Percentiles rank a stretch among this genome's conserved stretches.
These are phyloP conservation scores for Fagus crenata DNA, from an alignment of 306 rosid genomes.

Conservation along the genomic window DNA sequence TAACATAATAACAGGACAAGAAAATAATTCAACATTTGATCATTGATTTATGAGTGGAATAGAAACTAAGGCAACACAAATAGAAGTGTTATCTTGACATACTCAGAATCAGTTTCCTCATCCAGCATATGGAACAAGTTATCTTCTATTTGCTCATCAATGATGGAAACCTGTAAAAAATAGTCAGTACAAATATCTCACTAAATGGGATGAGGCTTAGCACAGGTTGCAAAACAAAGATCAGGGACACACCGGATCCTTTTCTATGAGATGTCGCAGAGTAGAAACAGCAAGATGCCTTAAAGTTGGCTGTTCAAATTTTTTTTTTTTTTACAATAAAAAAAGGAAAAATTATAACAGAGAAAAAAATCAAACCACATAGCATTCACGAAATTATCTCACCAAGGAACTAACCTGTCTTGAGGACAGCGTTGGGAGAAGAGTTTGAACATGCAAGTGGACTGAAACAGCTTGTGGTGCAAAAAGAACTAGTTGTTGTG, in stretches of 20 bases:
- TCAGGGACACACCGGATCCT: conserved; percentile 73
- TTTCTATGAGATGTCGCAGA: conserved; percentile 89
- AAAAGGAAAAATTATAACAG: conserved; percentile 1
- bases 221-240: conserved; percentile 19
- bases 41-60: background rate
- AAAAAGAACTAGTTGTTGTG: conserved; percentile 96
- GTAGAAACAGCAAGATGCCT: conserved; percentile 96
- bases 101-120: conserved; percentile 85
- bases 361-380: conserved; percentile 20
- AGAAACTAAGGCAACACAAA: conserved; percentile 15
- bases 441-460: conserved; percentile 61
- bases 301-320: conserved; percentile 69
- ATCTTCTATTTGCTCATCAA: conserved; percentile 86
- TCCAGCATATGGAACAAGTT: conserved; percentile 88
- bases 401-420: conserved; percentile 58
- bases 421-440: conserved; percentile 52
- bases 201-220: conserved; percentile 15
- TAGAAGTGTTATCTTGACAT: conserved; percentile 13
- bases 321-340: conserved; percentile 5
- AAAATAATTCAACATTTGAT: background rate
- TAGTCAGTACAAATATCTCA: conserved; percentile 31
- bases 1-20: background rate
- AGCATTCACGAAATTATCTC: conserved; percentile 19
- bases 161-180: conserved; percentile 69
- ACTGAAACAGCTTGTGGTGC: conserved; percentile 98